These are phyloP conservation scores for Cenococcum geophilum DNA, from an alignment of 495 filamentous ascomycete genomes.

Conservation along the genomic window DNA sequence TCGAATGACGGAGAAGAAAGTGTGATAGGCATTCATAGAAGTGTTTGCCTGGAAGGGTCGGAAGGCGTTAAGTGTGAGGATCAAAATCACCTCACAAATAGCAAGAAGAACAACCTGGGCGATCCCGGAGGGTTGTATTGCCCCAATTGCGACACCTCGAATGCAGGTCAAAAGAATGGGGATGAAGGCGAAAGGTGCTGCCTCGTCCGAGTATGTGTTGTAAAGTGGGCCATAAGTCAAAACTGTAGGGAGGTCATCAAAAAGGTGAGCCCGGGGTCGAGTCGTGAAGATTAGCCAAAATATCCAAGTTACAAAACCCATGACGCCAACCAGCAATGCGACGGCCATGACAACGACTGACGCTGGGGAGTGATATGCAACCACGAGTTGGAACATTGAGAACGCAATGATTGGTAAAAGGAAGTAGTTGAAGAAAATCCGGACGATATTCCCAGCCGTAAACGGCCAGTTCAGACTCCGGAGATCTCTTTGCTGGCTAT, in stretches of 20 bases:
- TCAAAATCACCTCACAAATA: conserved; percentile 85
- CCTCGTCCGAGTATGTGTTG: conserved; percentile 90
- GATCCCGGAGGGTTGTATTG: conserved; percentile 85
- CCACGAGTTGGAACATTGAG: conserved; percentile 87
- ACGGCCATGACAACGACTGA: conserved; percentile 67
- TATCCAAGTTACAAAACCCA: conserved; percentile 71
- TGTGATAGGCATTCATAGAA: conserved; percentile 96
- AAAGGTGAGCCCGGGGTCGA: conserved; percentile 75
- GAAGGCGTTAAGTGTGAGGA: conserved; percentile 84
- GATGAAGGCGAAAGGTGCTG: conserved; percentile 78
- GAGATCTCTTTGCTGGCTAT: conserved; percentile 77
- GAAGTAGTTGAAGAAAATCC: conserved; percentile 87
- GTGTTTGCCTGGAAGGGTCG: conserved; percentile 84
- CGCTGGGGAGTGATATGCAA: conserved; percentile 57
- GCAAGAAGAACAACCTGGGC: conserved; percentile 87
- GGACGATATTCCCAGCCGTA: conserved; percentile 75
- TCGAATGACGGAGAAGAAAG: conserved; percentile 70
- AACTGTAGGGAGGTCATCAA: conserved; percentile 86
- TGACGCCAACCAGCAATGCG: conserved; percentile 61
- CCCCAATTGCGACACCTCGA: conserved; percentile 86
- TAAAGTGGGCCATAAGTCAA: conserved; percentile 92
- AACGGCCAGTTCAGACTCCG: conserved; percentile 92
- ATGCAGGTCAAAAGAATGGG: conserved; percentile 76
- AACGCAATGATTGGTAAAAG: conserved; percentile 78
- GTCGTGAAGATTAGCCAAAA: conserved; percentile 72